Evolutionary conservation across 495 filamentous ascomycete species (phyloP).

Genomic region (Penicillium soppii): DNA sequence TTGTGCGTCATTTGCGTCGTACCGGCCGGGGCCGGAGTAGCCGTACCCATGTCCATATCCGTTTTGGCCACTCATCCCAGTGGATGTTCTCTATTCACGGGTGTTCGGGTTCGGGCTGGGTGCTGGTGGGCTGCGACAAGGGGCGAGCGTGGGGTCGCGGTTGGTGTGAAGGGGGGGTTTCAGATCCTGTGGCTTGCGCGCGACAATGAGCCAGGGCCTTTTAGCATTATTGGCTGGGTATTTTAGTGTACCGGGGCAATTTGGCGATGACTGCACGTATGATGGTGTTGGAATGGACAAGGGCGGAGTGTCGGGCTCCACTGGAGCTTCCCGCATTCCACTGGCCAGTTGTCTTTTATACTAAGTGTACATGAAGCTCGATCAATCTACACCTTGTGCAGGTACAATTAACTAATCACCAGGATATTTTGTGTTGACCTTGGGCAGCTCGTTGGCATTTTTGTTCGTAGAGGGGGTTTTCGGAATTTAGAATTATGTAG

Average conservation of each 20-base stretch:
- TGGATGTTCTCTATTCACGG: conserved; percentile 1
- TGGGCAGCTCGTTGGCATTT: too few species aligned
- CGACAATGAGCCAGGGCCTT: conserved; percentile 5
- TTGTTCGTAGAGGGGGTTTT: too few species aligned
- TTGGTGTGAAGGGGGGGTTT: conserved; percentile 3
- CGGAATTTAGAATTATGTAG: too few species aligned
- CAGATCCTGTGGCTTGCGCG: conserved; percentile 16
- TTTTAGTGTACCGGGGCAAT: conserved; percentile 6
- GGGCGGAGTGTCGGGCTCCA: conserved; percentile 24
- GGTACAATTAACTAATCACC: too few species aligned
- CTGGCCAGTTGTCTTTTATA: conserved; percentile 2
- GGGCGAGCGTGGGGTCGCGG: conserved; percentile 16
- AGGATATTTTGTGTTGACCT: too few species aligned
- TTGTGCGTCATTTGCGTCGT: conserved; percentile 37
- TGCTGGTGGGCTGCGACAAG: conserved; percentile 21
- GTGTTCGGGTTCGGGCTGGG: conserved; percentile 4
- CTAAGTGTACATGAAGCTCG: too few species aligned
- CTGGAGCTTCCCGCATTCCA: conserved; percentile 30
- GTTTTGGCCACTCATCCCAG: conserved; percentile 44
- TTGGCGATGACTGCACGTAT: conserved; percentile 1
- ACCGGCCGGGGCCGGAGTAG: conserved; percentile 40
- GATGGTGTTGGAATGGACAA: conserved; percentile 7
- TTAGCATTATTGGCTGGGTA: conserved; percentile 20
- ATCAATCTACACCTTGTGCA: too few species aligned
- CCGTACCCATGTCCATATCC: conserved; percentile 47